These are phyloP conservation scores for Fraxinus angustifolia DNA, from an alignment of 305 asterid genomes.

Conservation along the genomic window DNA sequence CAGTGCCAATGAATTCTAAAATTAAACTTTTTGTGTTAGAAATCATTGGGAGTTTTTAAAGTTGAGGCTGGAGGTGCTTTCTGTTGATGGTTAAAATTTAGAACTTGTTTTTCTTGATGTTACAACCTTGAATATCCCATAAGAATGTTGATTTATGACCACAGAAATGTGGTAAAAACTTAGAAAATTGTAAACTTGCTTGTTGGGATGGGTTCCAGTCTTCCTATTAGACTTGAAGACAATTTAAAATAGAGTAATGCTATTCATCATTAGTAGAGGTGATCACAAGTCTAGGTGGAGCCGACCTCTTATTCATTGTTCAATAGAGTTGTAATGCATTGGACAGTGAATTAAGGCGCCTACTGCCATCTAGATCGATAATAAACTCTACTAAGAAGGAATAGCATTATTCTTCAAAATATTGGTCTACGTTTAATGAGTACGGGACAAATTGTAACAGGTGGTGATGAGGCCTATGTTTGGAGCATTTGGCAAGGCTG, in stretches of 20 bases:
- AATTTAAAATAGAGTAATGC: not conserved
- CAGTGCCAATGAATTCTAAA: constrained; percentile 10
- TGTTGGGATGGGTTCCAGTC: not conserved
- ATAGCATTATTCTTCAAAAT: not conserved
- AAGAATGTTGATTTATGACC: not conserved
- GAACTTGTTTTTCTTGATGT: not conserved
- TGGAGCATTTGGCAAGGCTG: constrained; percentile 91
- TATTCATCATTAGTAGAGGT: not conserved
- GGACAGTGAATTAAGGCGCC: not conserved
- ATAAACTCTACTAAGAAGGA: not conserved
- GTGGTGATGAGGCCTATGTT: constrained; percentile 96
- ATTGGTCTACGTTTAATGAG: constrained; percentile 15
- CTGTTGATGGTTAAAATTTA: not conserved
- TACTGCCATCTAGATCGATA: not conserved
- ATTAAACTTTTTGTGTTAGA: constrained; percentile 3
- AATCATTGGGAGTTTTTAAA: not conserved
- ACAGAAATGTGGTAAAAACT: not conserved
- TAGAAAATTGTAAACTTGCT: not conserved
- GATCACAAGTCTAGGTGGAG: not conserved
- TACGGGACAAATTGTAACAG: constrained; percentile 33
- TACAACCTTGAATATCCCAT: not conserved
- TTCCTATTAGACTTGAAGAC: not conserved
- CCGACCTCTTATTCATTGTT: not conserved
- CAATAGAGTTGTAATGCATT: not conserved
- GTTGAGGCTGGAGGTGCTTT: not conserved